These are phyloP conservation scores for Mycena capillaripes DNA, from an alignment of 768 basidiomycete species.

Conservation along the genomic window DNA sequence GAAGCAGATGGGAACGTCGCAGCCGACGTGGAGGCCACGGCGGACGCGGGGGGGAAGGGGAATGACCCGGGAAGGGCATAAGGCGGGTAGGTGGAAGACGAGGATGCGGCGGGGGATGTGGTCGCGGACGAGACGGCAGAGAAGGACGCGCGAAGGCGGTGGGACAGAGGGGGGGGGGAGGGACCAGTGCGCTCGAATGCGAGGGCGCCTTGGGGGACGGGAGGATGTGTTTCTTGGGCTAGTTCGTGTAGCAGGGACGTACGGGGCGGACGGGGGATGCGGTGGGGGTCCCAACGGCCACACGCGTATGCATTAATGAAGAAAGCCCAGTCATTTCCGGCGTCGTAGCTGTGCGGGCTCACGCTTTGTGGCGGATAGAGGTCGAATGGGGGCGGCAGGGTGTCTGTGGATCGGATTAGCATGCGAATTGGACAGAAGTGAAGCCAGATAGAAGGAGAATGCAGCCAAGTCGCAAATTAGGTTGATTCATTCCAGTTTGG, in stretches of 20 bases:
- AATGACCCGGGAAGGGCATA: conserved; percentile 1
- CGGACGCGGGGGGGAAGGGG: conserved; percentile 18
- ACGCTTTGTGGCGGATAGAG: not conserved
- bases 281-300: conserved; percentile 86
- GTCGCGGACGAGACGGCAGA: conserved; percentile 36
- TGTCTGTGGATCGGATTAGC: conserved; percentile 1
- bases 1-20: conserved; percentile 13
- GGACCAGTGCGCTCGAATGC: conserved; percentile 35
- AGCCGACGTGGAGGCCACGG: not conserved
- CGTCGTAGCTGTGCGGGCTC: not conserved
- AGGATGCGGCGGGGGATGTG: conserved; percentile 38
- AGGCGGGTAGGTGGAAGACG: conserved; percentile 44
- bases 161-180: conserved; percentile 28
- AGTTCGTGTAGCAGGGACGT: conserved; percentile 33
- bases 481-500: too few relatives aligned
- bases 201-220: conserved; percentile 44
- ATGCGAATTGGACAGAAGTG: not conserved
- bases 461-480: not conserved
- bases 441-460: not conserved
- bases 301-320: conserved; percentile 84
- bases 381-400: conserved; percentile 15
- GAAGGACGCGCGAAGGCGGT: conserved; percentile 32
- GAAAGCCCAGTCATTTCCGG: conserved; percentile 71
- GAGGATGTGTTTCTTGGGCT: conserved; percentile 15
- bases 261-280: conserved; percentile 72